phyloP scores from a whole-genome alignment of 371 early-diverging fungal genomes.

The Parasitella parasitica region DNA sequence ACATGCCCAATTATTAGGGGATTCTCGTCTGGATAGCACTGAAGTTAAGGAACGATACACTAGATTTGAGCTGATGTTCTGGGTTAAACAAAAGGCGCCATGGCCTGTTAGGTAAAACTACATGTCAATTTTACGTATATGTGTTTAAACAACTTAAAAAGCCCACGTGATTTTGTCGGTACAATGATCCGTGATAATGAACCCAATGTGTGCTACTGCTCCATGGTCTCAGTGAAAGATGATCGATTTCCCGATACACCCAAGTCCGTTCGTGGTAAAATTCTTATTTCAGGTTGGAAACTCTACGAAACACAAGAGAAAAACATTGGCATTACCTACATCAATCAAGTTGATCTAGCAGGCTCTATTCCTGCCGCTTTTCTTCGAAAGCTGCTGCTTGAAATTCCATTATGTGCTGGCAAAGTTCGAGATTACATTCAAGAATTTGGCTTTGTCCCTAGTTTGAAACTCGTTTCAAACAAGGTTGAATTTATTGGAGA shows the following conservation, averaged over 20 bases:
- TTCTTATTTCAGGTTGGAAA: constrained; percentile 47
- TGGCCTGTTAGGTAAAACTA: constrained; percentile 43
- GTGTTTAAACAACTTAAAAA: background rate
- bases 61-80: constrained; percentile 30
- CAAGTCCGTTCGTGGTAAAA: constrained; percentile 33
- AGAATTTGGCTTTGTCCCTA: constrained; percentile 36
- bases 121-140: background rate
- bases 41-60: constrained; percentile 36
- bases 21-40: constrained; percentile 32
- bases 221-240: constrained; percentile 39
- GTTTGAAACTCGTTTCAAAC: background rate
- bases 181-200: constrained; percentile 16
- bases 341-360: constrained; percentile 40
- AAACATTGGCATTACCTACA: constrained; percentile 35
- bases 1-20: constrained; percentile 26
- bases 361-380: constrained; percentile 40
- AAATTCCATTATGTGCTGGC: constrained; percentile 43
- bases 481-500: constrained; percentile 19
- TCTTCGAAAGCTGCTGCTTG: constrained; percentile 27
- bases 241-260: constrained; percentile 21
- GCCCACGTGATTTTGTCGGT: constrained; percentile 28
- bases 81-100: constrained; percentile 41
- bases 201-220: constrained; percentile 4
- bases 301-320: constrained; percentile 10
- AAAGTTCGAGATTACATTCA: constrained; percentile 37